phyloP scores from a whole-genome alignment of 2,329 filamentous ascomycete species.

The Eurotiales sp. region DNA sequence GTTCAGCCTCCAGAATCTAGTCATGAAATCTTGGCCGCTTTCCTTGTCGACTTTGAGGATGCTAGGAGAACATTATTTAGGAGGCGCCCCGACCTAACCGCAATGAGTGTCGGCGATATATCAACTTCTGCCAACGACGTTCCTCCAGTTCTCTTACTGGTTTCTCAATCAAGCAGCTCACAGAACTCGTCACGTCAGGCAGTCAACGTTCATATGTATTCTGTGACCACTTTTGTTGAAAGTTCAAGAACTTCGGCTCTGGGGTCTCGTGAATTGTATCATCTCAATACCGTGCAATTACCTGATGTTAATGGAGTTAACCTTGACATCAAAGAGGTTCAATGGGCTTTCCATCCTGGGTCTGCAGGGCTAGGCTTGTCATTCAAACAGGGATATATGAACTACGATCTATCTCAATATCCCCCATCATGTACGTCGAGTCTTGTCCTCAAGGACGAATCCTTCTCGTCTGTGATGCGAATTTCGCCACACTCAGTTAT shows the following conservation, averaged over 20 bases:
- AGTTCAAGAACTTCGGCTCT: conserved; percentile 21
- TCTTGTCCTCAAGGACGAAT: conserved; percentile 34
- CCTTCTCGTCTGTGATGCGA: conserved; percentile 41
- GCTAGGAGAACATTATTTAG: conserved; percentile 38
- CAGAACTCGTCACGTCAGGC: conserved; percentile 29
- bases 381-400: conserved; percentile 37
- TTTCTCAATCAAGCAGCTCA: conserved; percentile 34
- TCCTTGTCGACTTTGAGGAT: conserved; percentile 39
- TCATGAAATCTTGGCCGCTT: conserved; percentile 32
- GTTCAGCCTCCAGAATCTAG: conserved; percentile 32
- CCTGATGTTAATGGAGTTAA: conserved; percentile 28
- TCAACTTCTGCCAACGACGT: conserved; percentile 24
- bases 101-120: conserved; percentile 33
- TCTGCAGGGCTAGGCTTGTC: conserved; percentile 39
- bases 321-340: conserved; percentile 23
- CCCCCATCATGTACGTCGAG: conserved; percentile 35
- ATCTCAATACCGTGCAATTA: conserved; percentile 34
- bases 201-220: conserved; percentile 38
- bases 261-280: conserved; percentile 33
- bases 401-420: conserved; percentile 42
- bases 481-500: conserved; percentile 42
- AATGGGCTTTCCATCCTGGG: conserved; percentile 40
- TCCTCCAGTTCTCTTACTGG: conserved; percentile 36
- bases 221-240: conserved; percentile 28
- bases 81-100: conserved; percentile 37